These are phyloP conservation scores for Nothophaeocryptopus gaeumannii DNA, from an alignment of 2,329 filamentous ascomycete genomes.

Conservation along the genomic window DNA sequence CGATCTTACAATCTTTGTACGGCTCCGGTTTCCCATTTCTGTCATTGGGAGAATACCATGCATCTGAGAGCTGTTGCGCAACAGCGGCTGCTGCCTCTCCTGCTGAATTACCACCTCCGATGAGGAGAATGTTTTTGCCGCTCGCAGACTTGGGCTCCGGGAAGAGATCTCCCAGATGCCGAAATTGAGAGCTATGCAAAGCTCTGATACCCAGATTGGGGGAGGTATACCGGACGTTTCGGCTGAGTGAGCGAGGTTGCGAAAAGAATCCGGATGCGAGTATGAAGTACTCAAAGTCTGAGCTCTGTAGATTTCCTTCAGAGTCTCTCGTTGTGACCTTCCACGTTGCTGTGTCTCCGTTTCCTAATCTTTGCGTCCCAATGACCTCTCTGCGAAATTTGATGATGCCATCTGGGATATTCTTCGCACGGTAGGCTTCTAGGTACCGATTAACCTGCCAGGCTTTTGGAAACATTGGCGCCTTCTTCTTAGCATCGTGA, in stretches of 20 bases:
- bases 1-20: conserved; percentile 53
- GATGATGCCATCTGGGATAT: conserved; percentile 51
- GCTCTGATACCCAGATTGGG: conserved; percentile 40
- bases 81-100: conserved; percentile 73
- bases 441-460: conserved; percentile 76
- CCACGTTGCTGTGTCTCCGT: conserved; percentile 14
- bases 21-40: conserved; percentile 16
- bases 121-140: conserved; percentile 65
- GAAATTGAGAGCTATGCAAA: conserved; percentile 67
- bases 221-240: conserved; percentile 38
- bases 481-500: conserved; percentile 27
- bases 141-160: conserved; percentile 10
- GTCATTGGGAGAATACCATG: conserved; percentile 50
- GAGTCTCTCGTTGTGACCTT: conserved; percentile 20
- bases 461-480: conserved; percentile 68
- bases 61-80: conserved; percentile 67
- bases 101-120: conserved; percentile 80
- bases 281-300: conserved; percentile 67
- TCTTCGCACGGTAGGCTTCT: conserved; percentile 59
- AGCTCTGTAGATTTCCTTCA: conserved; percentile 17
- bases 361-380: conserved; percentile 11
- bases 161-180: conserved; percentile 47
- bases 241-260: conserved; percentile 55
- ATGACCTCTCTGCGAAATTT: conserved; percentile 39
- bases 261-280: conserved; percentile 77